Evolutionary conservation across 345 rosid genomes (phyloP).

Genomic region (Citrus reticulata): DNA sequence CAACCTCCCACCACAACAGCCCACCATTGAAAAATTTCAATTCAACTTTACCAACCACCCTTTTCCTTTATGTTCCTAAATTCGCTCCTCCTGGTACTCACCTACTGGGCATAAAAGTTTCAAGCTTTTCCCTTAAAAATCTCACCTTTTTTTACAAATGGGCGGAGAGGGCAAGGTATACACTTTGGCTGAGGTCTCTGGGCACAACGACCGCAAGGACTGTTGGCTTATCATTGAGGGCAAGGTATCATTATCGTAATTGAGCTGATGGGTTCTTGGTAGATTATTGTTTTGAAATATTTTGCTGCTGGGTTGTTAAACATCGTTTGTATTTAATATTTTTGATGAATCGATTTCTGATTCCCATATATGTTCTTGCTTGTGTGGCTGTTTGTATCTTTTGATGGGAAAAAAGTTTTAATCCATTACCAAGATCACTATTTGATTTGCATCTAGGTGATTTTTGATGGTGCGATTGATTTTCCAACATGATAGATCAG

Average conservation of each 20-base stretch:
- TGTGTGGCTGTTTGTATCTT: not conserved
- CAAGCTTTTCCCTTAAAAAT: not conserved
- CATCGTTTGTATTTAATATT: not conserved
- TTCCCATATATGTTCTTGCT: not conserved
- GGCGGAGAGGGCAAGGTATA: constrained; percentile 53
- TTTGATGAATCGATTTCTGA: not conserved
- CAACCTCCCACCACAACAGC: not conserved
- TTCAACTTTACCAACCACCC: not conserved
- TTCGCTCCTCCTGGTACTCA: not conserved
- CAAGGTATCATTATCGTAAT: constrained; percentile 40
- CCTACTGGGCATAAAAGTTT: not conserved
- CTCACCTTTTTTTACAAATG: constrained; percentile 27
- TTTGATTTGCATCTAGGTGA: not conserved
- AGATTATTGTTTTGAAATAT: not conserved
- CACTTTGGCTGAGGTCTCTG: constrained; percentile 69
- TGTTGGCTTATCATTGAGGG: constrained; percentile 92
- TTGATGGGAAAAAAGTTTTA: not conserved
- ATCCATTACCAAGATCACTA: not conserved
- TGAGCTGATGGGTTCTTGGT: not conserved
- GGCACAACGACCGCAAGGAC: constrained; percentile 59
- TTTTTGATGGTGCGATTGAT: not conserved
- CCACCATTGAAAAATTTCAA: not conserved
- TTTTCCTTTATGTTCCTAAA: not conserved
- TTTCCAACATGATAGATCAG: not conserved
- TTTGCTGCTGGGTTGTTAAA: not conserved